These are phyloP conservation scores for Leccinum barrowsii DNA, from an alignment of 768 basidiomycete species.

Conservation along the genomic window DNA sequence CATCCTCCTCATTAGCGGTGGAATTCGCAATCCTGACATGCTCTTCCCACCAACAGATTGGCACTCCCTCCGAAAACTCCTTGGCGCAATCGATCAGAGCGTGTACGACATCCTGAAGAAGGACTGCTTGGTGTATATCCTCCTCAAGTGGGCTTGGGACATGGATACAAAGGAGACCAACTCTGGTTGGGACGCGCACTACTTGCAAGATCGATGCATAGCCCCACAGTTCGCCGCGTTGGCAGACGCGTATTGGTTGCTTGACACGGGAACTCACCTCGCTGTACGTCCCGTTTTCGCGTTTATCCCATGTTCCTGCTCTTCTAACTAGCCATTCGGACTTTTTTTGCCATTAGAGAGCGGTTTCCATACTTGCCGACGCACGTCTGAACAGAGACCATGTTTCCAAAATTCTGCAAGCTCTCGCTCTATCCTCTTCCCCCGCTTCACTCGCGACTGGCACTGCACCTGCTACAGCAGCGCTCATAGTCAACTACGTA, in stretches of 20 bases:
- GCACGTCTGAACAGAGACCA: conserved; percentile 72
- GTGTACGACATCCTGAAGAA: conserved; percentile 74
- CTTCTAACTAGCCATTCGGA: background rate
- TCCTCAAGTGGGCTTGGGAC: conserved; percentile 78
- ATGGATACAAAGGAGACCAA: conserved; percentile 52
- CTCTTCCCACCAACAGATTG: conserved; percentile 68
- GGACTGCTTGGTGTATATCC: conserved; percentile 75
- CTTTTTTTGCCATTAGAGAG: conserved; percentile 41
- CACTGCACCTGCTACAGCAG: conserved; percentile 11
- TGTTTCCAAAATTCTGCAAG: conserved; percentile 72
- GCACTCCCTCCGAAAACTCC: conserved; percentile 49
- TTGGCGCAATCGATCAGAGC: conserved; percentile 58
- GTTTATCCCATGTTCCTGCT: background rate
- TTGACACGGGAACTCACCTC: conserved; percentile 68
- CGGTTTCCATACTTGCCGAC: conserved; percentile 71
- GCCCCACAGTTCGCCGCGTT: conserved; percentile 72
- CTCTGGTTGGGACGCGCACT: conserved; percentile 35
- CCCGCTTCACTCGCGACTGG: conserved; percentile 33
- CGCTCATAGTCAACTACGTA: conserved; percentile 67
- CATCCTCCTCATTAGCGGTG: conserved; percentile 63
- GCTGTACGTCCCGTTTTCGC: conserved; percentile 43
- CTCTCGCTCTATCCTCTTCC: conserved; percentile 40
- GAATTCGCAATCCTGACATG: conserved; percentile 53
- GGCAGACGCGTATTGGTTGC: conserved; percentile 82
- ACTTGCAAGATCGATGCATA: conserved; percentile 52